phyloP scores from a whole-genome alignment of 192 early-diverging fungal genomes.

The Ambispora gerdemannii region DNA sequence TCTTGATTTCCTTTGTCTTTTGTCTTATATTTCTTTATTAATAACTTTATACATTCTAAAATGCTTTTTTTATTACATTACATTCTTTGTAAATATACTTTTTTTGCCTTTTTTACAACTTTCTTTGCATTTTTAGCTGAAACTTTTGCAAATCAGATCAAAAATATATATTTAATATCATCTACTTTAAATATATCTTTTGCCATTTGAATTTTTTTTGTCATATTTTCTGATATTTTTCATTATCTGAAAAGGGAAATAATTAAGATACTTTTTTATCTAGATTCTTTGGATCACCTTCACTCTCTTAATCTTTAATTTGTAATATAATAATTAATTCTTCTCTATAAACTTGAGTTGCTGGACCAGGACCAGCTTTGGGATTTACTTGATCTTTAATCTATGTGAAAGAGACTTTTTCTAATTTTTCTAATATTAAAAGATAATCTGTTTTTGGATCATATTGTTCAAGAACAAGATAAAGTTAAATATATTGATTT shows the following conservation, averaged over 20 bases:
- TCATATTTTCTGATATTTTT: conserved; percentile 5
- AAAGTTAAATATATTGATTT: no score
- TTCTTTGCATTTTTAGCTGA: not conserved
- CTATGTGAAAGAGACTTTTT: no score
- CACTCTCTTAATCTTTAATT: not conserved
- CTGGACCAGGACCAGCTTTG: not conserved
- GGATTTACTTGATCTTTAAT: not conserved
- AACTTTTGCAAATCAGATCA: conserved; percentile 15
- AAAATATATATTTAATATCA: conserved; percentile 20
- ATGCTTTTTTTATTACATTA: not conserved
- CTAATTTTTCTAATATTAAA: no score
- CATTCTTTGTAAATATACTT: not conserved
- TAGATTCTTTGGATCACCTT: conserved; percentile 1
- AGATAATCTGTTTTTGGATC: no score
- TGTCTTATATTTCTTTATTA: not conserved
- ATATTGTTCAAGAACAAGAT: no score
- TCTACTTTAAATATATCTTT: conserved; percentile 28
- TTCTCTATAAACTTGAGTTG: not conserved
- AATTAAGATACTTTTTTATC: conserved; percentile 22
- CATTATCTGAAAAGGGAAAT: conserved; percentile 17
- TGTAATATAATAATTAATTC: not conserved
- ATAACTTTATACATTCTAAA: not conserved
- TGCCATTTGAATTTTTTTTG: conserved; percentile 23
- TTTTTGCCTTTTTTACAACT: not conserved
- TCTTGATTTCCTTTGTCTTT: conserved; percentile 7